Percentiles rank a stretch among this genome's conserved stretches.
Evolutionary conservation across 2,329 filamentous ascomycete genomes (phyloP).

Genomic region (Aphanoascus verrucosus): DNA sequence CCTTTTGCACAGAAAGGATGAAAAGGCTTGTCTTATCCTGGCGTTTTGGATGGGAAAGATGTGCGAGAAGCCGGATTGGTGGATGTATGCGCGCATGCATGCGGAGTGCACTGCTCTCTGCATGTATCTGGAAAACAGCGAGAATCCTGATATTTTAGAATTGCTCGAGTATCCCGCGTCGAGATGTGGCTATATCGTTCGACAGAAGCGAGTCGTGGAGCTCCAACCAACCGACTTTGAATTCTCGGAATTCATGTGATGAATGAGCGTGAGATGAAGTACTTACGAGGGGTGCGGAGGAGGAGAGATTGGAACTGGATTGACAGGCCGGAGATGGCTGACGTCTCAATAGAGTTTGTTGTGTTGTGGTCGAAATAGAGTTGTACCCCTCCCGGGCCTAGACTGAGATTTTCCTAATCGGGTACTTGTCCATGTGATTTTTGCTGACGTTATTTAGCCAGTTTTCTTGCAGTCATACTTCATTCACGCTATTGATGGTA

Average conservation of each 20-base stretch:
- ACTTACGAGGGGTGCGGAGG: too few relatives aligned
- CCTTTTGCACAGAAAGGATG: conserved; percentile 24
- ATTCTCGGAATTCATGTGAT: background rate
- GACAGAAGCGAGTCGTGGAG: conserved; percentile 13
- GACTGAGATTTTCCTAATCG: background rate
- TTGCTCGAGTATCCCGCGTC: conserved; percentile 28
- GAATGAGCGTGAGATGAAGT: background rate
- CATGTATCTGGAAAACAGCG: conserved; percentile 27
- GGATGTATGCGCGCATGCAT: conserved; percentile 23
- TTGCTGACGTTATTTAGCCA: background rate
- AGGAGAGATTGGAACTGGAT: background rate
- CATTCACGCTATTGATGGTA: background rate
- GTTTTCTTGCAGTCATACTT: background rate
- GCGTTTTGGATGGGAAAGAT: conserved; percentile 28
- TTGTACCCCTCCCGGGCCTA: background rate
- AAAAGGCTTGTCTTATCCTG: conserved; percentile 26
- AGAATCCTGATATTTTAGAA: conserved; percentile 22
- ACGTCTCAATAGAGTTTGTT: background rate
- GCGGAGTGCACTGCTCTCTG: conserved; percentile 31
- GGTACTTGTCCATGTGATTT: background rate
- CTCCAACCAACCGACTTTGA: conserved; percentile 9
- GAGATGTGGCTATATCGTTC: conserved; percentile 25
- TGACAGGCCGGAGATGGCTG: background rate
- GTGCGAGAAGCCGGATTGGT: conserved; percentile 22
- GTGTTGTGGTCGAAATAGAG: background rate